Percentiles rank a stretch among this genome's conserved stretches.
These are phyloP conservation scores for Acanthamoeba healyi DNA, from an alignment of 208 protist species.

Conservation along the genomic window DNA sequence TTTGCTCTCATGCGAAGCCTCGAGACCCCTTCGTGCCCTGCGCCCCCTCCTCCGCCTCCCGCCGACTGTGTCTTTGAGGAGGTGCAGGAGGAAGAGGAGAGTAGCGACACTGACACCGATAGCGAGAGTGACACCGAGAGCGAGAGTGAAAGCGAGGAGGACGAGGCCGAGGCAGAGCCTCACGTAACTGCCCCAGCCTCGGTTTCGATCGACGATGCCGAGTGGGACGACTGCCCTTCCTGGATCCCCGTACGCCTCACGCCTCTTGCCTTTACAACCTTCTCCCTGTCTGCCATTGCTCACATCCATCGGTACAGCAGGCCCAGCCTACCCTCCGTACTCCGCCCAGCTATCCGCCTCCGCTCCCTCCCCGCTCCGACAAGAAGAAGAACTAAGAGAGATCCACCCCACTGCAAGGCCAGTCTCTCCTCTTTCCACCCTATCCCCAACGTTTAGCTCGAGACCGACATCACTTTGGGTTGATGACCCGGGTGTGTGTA, in stretches of 20 bases:
- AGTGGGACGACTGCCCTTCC: slow-evolving; percentile 2
- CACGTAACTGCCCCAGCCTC: not conserved
- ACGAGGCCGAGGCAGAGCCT: not conserved
- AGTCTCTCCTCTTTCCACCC: no score
- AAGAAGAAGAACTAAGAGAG: not conserved
- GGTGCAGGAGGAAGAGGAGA: not conserved
- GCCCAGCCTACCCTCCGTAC: not conserved
- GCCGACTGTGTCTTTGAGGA: not conserved
- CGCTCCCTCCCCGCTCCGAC: not conserved
- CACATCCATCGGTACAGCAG: not conserved
- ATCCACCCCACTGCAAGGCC: not conserved
- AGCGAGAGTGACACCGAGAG: not conserved
- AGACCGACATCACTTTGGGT: no score
- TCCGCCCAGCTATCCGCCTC: not conserved
- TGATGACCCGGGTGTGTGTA: no score
- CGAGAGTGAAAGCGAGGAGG: not conserved
- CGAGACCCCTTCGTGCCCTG: not conserved
- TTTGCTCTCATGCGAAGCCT: slow-evolving; percentile 20
- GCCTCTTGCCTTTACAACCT: not conserved
- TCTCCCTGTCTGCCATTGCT: not conserved
- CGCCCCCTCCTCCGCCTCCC: not conserved
- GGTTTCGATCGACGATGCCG: not conserved
- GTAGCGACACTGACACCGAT: not conserved
- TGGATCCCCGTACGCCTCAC: slow-evolving; percentile 27
- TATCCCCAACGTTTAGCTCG: no score